These are phyloP conservation scores for Coemansia sp. DNA, from an alignment of 192 early-diverging fungal species.

Conservation along the genomic window DNA sequence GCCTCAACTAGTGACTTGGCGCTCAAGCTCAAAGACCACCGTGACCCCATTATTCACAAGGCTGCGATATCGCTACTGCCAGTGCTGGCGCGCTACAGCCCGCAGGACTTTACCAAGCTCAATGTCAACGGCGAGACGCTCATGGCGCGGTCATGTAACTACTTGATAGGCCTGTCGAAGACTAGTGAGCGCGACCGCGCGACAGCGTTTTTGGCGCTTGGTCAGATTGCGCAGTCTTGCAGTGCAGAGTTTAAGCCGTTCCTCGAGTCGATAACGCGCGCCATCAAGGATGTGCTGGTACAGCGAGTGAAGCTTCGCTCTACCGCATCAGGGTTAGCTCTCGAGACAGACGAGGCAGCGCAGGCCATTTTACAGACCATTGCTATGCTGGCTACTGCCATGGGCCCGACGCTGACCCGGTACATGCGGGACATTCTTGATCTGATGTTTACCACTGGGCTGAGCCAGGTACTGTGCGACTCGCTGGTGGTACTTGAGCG, in stretches of 20 bases:
- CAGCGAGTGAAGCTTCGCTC: conserved; percentile 50
- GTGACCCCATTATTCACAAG: conserved; percentile 74
- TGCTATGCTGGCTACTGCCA: conserved; percentile 83
- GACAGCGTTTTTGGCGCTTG: conserved; percentile 81
- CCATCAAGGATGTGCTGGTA: conserved; percentile 71
- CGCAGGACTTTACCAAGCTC: conserved; percentile 60
- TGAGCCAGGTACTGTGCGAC: conserved; percentile 77
- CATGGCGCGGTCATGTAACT: conserved; percentile 71
- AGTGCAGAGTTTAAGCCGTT: conserved; percentile 76
- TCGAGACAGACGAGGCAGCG: conserved; percentile 58
- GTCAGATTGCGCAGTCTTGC: conserved; percentile 79
- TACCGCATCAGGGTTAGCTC: neutral
- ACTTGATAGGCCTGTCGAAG: conserved; percentile 72
- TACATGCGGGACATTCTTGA: conserved; percentile 84
- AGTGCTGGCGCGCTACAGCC: conserved; percentile 77
- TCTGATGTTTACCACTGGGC: conserved; percentile 86
- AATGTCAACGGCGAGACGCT: conserved; percentile 59
- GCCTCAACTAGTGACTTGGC: conserved; percentile 75
- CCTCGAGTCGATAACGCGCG: conserved; percentile 72
- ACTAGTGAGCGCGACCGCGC: conserved; percentile 59
- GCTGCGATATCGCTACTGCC: conserved; percentile 85
- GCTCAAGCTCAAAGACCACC: conserved; percentile 73
- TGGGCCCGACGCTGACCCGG: conserved; percentile 82
- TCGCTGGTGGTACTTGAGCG: conserved; percentile 77
- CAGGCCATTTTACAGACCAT: conserved; percentile 80